Conservation (phyloP, 2,329 filamentous ascomycete genomes). For the Dactylonectria macrodidyma region DNA sequence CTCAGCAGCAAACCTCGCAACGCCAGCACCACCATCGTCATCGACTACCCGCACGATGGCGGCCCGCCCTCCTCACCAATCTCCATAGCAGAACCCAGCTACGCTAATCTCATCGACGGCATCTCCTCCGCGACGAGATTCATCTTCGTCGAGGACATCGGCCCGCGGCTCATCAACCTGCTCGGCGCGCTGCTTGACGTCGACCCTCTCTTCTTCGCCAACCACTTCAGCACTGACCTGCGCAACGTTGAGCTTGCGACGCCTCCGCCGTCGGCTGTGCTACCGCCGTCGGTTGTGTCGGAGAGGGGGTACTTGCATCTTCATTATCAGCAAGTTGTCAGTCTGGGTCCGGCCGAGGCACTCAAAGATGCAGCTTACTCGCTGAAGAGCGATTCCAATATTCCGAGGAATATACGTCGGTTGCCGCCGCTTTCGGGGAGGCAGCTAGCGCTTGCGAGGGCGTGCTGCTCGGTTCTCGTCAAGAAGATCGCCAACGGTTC, state of each 20-base stretch:
- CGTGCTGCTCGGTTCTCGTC: slow-evolving; percentile 20
- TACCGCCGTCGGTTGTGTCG: slow-evolving; percentile 33
- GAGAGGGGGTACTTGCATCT: slow-evolving; percentile 33
- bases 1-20: neutral
- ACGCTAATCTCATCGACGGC: neutral
- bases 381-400: slow-evolving; percentile 19
- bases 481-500: neutral
- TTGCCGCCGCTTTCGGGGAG: slow-evolving; percentile 1
- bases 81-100: neutral
- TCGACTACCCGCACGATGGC: neutral
- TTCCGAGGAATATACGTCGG: slow-evolving; percentile 20
- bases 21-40: neutral
- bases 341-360: slow-evolving; percentile 24
- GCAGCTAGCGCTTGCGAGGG: slow-evolving; percentile 19
- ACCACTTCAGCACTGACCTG: slow-evolving; percentile 35
- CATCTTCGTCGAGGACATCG: slow-evolving; percentile 37
- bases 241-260: slow-evolving; percentile 35
- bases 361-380: slow-evolving; percentile 12
- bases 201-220: slow-evolving; percentile 41
- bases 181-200: slow-evolving; percentile 33
- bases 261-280: slow-evolving; percentile 35
- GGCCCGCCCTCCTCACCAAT: neutral
- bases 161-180: slow-evolving; percentile 25
- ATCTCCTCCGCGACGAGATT: slow-evolving; percentile 13
- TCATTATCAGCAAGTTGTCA: slow-evolving; percentile 38